A percentile compares a stretch with the other conserved stretches of the same genome.
Conservation (phyloP, 2,329 filamentous ascomycete genomes). For the Pseudogymnoascus sp. region DNA sequence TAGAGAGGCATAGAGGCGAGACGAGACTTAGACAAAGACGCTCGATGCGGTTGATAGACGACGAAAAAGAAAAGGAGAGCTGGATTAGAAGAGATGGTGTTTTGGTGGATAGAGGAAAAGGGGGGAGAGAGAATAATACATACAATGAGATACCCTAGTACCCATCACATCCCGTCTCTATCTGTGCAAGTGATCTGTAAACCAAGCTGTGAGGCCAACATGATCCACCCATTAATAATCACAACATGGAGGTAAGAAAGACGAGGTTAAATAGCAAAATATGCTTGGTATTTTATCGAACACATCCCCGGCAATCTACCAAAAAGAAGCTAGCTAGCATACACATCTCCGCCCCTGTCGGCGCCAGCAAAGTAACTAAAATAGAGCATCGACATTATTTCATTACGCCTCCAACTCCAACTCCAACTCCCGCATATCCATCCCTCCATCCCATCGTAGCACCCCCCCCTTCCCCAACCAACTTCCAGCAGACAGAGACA, state of each 20-base stretch:
- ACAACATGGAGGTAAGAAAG: background rate
- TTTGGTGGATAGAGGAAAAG: background rate
- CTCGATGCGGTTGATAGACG: conserved; percentile 2
- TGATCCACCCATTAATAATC: background rate
- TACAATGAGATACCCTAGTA: conserved; percentile 10
- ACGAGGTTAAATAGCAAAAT: background rate
- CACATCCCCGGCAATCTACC: background rate
- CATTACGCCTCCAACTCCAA: background rate
- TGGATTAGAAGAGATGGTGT: background rate
- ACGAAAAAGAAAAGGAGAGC: background rate
- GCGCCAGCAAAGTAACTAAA: background rate
- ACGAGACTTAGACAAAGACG: background rate
- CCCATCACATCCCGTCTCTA: background rate
- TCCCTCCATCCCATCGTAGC: background rate
- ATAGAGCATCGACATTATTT: background rate
- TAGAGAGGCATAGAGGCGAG: background rate
- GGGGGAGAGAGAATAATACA: background rate
- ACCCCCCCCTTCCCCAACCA: background rate
- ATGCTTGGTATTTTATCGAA: background rate
- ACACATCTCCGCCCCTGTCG: background rate
- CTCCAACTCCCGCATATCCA: conserved; percentile 1
- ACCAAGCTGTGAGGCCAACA: background rate
- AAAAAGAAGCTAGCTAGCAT: conserved; percentile 6
- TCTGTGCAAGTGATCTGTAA: background rate
- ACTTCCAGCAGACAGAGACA: no score